Evolutionary conservation across 129 eudicot genomes (phyloP).

Genomic region (Lonicera japonica): DNA sequence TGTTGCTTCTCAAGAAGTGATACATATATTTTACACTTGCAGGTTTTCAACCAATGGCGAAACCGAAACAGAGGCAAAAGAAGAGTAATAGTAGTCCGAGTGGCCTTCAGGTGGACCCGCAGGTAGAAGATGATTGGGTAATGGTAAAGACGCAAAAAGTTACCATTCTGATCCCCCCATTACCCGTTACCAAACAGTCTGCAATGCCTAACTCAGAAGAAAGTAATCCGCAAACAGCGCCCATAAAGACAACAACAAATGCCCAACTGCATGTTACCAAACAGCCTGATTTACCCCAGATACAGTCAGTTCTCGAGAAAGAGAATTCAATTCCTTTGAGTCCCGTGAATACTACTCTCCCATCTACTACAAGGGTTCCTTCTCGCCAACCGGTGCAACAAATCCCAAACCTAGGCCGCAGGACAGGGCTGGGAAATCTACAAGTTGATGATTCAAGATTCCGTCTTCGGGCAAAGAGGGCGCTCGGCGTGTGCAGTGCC

Average conservation of each 20-base stretch:
- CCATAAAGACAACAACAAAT: slow-evolving; percentile 13
- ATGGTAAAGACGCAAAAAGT: slow-evolving; percentile 82
- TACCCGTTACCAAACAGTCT: slow-evolving; percentile 34
- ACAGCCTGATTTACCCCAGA: slow-evolving; percentile 6
- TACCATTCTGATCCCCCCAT: slow-evolving; percentile 70
- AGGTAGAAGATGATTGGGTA: slow-evolving; percentile 61
- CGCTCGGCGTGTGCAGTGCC: slow-evolving; percentile 13
- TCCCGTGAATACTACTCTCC: slow-evolving; percentile 13
- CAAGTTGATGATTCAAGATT: slow-evolving; percentile 5
- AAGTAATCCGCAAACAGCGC: slow-evolving; percentile 17
- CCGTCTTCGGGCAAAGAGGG: neutral
- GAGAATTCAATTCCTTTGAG: slow-evolving; percentile 29
- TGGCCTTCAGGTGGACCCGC: slow-evolving; percentile 22
- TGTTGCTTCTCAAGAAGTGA: neutral
- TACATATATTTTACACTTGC: slow-evolving; percentile 11
- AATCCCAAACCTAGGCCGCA: slow-evolving; percentile 10
- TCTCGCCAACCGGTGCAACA: slow-evolving; percentile 18
- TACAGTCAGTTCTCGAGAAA: slow-evolving; percentile 21
- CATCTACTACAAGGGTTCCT: slow-evolving; percentile 5
- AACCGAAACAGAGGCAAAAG: slow-evolving; percentile 35
- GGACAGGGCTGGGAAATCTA: slow-evolving; percentile 5
- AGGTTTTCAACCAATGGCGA: slow-evolving; percentile 45
- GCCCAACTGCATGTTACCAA: slow-evolving; percentile 8
- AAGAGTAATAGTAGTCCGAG: slow-evolving; percentile 20
- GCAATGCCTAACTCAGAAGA: slow-evolving; percentile 21